Percentiles rank a stretch among this genome's conserved stretches.
Evolutionary conservation across 2,329 filamentous ascomycete genomes (phyloP).

Genomic region (Talaromyces sp.): DNA sequence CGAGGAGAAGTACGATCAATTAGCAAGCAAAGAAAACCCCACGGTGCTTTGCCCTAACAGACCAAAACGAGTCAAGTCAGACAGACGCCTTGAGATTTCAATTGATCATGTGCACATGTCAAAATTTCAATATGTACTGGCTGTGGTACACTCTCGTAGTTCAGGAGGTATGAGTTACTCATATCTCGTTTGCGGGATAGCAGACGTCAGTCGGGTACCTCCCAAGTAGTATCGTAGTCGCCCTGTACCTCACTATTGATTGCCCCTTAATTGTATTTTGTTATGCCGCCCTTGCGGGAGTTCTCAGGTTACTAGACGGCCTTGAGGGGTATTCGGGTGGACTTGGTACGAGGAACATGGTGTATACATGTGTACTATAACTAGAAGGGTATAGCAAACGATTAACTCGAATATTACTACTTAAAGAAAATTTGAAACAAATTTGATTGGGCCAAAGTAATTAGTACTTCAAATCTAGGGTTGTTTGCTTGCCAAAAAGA

Average conservation of each 20-base stretch:
- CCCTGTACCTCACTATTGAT: neutral
- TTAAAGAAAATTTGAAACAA: neutral
- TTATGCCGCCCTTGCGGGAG: neutral
- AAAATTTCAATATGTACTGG: neutral
- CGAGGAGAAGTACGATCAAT: neutral
- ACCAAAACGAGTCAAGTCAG: neutral
- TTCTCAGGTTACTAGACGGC: neutral
- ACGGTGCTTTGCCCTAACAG: neutral
- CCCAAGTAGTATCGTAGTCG: neutral
- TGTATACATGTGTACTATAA: neutral
- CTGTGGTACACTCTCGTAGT: too few species aligned
- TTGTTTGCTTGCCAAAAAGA: neutral
- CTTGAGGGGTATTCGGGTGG: neutral
- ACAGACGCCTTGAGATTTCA: neutral
- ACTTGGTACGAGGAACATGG: neutral
- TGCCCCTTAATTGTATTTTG: neutral
- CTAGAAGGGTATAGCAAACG: neutral
- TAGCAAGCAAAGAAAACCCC: neutral
- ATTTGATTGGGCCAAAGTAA: neutral
- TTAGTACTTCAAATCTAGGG: neutral
- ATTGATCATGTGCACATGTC: neutral
- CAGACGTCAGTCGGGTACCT: neutral
- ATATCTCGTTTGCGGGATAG: neutral
- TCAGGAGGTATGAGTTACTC: too few species aligned
- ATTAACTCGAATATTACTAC: neutral